Percentiles rank a stretch among this genome's conserved stretches.
These are phyloP conservation scores for Debaryomycetaceae sp. DNA, from an alignment of 1,139 yeast species.

Conservation along the genomic window DNA sequence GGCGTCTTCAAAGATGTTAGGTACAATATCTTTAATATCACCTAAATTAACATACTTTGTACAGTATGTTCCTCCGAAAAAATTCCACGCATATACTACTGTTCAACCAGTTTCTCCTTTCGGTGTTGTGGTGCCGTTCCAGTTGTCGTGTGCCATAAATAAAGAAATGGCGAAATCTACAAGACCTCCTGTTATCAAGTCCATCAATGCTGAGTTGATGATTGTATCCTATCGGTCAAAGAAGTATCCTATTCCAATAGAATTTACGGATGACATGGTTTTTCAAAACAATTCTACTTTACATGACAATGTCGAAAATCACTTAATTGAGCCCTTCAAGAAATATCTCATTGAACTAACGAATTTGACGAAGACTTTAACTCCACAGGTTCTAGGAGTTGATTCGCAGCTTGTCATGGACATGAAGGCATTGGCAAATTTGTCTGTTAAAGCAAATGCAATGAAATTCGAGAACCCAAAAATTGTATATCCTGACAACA, in stretches of 20 bases:
- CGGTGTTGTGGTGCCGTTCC: constrained; percentile 28
- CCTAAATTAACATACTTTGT: constrained; percentile 25
- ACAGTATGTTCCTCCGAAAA: constrained; percentile 16
- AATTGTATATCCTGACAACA: background rate
- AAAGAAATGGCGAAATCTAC: background rate
- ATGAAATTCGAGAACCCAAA: constrained; percentile 10
- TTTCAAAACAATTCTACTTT: constrained; percentile 20
- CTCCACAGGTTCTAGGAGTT: constrained; percentile 31
- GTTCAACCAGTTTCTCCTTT: constrained; percentile 10
- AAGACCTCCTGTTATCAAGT: constrained; percentile 26
- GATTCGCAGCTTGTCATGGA: constrained; percentile 37
- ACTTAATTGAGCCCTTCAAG: constrained; percentile 30
- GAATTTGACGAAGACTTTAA: constrained; percentile 28
- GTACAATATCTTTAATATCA: constrained; percentile 28
- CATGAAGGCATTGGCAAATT: constrained; percentile 33
- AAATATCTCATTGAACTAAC: constrained; percentile 25
- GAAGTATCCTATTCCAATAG: constrained; percentile 37
- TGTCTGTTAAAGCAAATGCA: constrained; percentile 32
- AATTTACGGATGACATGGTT: constrained; percentile 39
- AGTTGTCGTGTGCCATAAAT: constrained; percentile 21
- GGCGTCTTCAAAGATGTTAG: constrained; percentile 24
- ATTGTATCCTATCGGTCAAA: constrained; percentile 33
- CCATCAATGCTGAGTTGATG: constrained; percentile 31
- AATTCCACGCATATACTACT: constrained; percentile 5
- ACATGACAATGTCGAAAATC: constrained; percentile 28